Conservation (phyloP, 106 monocot genomes). For the Apostasia ramifera region DNA sequence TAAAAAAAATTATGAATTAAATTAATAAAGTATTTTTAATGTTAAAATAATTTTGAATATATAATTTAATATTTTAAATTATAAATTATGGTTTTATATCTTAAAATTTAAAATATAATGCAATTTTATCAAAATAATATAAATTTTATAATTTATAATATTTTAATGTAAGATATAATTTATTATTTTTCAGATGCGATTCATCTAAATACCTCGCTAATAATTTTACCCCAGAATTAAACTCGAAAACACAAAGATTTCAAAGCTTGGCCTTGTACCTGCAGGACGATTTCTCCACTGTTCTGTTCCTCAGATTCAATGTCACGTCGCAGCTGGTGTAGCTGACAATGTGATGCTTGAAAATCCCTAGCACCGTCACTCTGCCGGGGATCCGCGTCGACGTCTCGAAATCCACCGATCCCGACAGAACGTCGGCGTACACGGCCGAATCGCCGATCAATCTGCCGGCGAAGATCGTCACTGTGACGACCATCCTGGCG, state of each 20-base stretch:
- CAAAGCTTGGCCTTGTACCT: constrained; percentile 55
- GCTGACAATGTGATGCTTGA: constrained; percentile 52
- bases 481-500: constrained; percentile 17
- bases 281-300: constrained; percentile 38
- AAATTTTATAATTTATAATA: too few species aligned
- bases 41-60: too few species aligned
- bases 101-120: too few species aligned
- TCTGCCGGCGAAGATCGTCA: constrained; percentile 44
- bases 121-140: too few species aligned
- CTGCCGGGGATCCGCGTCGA: constrained; percentile 52
- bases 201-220: too few species aligned
- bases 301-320: constrained; percentile 17
- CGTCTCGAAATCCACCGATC: constrained; percentile 36
- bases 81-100: too few species aligned
- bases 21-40: too few species aligned
- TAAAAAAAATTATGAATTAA: too few species aligned
- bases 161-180: too few species aligned
- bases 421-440: constrained; percentile 42
- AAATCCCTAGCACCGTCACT: constrained; percentile 46
- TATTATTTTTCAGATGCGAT: too few species aligned
- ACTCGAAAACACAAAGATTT: neutral
- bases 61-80: too few species aligned
- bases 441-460: constrained; percentile 22
- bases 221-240: too few species aligned
- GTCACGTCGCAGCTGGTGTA: constrained; percentile 54